phyloP scores from a whole-genome alignment of 495 filamentous ascomycete species.

The Halenospora varia region DNA sequence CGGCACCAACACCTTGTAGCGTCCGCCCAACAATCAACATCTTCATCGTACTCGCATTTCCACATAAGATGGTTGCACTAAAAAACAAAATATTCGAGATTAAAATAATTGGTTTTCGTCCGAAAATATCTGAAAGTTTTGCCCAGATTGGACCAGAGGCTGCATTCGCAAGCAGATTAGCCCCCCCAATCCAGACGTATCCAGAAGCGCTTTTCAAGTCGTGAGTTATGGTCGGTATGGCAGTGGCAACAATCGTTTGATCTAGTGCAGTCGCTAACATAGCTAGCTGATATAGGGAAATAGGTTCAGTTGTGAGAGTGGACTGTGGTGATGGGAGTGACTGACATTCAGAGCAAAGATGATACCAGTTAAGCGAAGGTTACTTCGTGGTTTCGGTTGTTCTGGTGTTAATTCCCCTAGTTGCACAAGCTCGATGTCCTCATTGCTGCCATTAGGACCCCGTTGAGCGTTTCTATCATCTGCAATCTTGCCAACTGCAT shows the following conservation, averaged over 20 bases:
- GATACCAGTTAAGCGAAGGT: no score
- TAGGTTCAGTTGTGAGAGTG: no score
- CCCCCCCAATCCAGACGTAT: conserved; percentile 64
- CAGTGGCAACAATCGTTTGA: conserved; percentile 56
- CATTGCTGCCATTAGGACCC: no score
- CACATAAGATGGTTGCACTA: conserved; percentile 62
- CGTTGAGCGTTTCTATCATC: no score
- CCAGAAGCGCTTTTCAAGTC: conserved; percentile 54
- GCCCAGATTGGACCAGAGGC: conserved; percentile 41
- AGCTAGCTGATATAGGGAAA: no score
- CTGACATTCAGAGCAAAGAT: no score
- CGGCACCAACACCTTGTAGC: conserved; percentile 73
- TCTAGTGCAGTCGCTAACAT: no score
- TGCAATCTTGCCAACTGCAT: no score
- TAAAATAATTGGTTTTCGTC: conserved; percentile 68
- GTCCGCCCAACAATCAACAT: conserved; percentile 71
- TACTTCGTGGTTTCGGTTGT: no score
- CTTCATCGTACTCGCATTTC: conserved; percentile 55
- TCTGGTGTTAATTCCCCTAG: no score
- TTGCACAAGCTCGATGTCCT: no score
- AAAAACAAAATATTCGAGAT: conserved; percentile 59
- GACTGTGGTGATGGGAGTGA: no score
- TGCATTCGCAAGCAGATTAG: conserved; percentile 47
- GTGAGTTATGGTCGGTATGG: conserved; percentile 52
- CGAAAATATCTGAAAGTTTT: conserved; percentile 65